Base-by-base conservation (phyloP, 192 early-diverging fungal species). In the Phycomyces blakesleeanus region DNA sequence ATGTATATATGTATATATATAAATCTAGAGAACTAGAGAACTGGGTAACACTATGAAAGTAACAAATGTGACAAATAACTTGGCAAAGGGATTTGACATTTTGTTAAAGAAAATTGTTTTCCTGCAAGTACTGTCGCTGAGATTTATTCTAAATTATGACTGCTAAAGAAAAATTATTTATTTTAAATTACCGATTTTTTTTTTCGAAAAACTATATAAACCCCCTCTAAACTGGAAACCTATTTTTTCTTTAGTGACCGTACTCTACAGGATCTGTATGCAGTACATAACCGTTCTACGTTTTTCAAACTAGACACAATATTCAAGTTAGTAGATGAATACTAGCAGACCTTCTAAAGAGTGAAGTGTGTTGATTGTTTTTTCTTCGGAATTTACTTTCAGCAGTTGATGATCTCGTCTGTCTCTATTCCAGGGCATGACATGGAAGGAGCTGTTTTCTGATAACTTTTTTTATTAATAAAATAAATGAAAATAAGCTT, bases 241-340 rank as follows among this genome's bases (percentile, higher is more conserved):
- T 3, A 15, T 44, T 66, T 66, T 66, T 66, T 59, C 64, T 59
- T 66, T 66, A 66, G 64, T 66, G 64, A 66, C 64, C 64, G 64
- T 66, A 66, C 64, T 66, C 64, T 66, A 66, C 64, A 66, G 64
- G 64, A 66, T 66, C 57, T 66, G 64, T 66, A 66, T 66, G 47
- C 64, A 66, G 64, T 66, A 66, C 55, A 56, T 66, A 50, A 59
- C 64, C 57, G 55, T 66, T 66, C 56, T 59, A 66, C 57, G 64
- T 66, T 66, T 66, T 66, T 47, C 24, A 66, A 66, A 66, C 64
- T 57, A 66, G 64, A 66, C 55, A 55, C 54, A 51, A 37, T 59
- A 27, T 22, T 56, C 47, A 66, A 66, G 64, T 55, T 66, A 66
- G 64, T 66, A 57, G 64, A 66, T 66, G 64, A 66, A 49, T 51